A percentile compares a stretch with the other conserved stretches of the same genome.
Conservation (phyloP, 148 eudicot species). For the Amaranthus hypochondriacus region DNA sequence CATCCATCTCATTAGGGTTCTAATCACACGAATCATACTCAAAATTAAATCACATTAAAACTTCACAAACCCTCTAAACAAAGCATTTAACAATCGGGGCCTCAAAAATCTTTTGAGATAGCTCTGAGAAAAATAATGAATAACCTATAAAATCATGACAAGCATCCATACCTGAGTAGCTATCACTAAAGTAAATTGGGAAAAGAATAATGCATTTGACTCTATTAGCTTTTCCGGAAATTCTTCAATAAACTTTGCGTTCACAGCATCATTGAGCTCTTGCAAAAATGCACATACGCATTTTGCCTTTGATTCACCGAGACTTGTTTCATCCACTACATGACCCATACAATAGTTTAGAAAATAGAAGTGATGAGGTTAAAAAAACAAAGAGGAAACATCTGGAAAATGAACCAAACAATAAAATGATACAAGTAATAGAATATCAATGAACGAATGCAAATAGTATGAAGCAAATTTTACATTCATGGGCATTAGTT, state of each 20-base stretch:
- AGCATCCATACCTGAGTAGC: slow-evolving; percentile 75
- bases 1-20: no score
- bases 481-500: background rate
- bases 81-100: no score
- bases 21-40: no score
- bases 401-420: background rate
- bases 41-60: no score
- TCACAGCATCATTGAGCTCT: slow-evolving; percentile 96
- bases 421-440: background rate
- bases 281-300: slow-evolving; percentile 83
- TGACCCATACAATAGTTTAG: slow-evolving; percentile 20
- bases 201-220: slow-evolving; percentile 80
- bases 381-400: background rate
- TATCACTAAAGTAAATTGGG: slow-evolving; percentile 83
- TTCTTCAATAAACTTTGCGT: slow-evolving; percentile 87
- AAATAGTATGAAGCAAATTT: background rate
- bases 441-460: background rate
- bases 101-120: no score
- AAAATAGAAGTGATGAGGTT: background rate
- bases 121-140: background rate
- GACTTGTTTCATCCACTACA: slow-evolving; percentile 75
- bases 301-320: slow-evolving; percentile 92
- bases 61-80: no score
- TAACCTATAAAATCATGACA: slow-evolving; percentile 2
- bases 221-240: slow-evolving; percentile 70